These are phyloP conservation scores for Apiospora rasikravindrae DNA, from an alignment of 2,329 filamentous ascomycete genomes.

Conservation along the genomic window DNA sequence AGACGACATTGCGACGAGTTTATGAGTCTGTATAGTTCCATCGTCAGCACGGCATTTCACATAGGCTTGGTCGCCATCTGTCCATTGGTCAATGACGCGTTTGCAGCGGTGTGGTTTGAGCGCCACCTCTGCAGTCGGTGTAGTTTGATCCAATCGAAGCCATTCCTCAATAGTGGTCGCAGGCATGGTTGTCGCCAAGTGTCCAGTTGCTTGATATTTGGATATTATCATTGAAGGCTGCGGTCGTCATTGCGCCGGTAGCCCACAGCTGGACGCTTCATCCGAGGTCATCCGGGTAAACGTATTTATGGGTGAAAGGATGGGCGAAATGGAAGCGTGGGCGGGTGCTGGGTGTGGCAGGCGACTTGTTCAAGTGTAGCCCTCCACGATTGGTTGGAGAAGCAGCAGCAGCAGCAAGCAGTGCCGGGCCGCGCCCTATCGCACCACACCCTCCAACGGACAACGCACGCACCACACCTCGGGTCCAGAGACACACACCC, in stretches of 20 bases:
- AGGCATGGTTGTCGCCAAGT: slow-evolving; percentile 32
- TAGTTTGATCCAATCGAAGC: slow-evolving; percentile 33
- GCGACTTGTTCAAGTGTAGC: neutral
- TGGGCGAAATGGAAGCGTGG: neutral
- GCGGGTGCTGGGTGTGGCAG: neutral
- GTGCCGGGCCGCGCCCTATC: neutral
- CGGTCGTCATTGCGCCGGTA: neutral
- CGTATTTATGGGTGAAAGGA: slow-evolving; percentile 3
- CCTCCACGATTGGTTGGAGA: neutral
- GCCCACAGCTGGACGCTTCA: neutral
- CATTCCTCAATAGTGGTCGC: slow-evolving; percentile 39
- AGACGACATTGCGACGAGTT: slow-evolving; percentile 68
- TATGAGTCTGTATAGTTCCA: slow-evolving; percentile 35
- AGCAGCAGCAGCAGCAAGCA: neutral
- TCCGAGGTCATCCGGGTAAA: slow-evolving; percentile 9
- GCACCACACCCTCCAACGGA: neutral
- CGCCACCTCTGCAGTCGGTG: slow-evolving; percentile 28
- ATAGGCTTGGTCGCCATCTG: slow-evolving; percentile 34
- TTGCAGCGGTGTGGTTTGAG: slow-evolving; percentile 39
- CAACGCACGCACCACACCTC: neutral
- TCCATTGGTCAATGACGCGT: slow-evolving; percentile 34
- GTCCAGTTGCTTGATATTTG: neutral
- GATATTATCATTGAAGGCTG: neutral
- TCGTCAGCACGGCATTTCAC: slow-evolving; percentile 44
- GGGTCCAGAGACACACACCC: neutral